Evolutionary conservation across 306 rosid species (phyloP).

Genomic region (Dalbergia cultrata): DNA sequence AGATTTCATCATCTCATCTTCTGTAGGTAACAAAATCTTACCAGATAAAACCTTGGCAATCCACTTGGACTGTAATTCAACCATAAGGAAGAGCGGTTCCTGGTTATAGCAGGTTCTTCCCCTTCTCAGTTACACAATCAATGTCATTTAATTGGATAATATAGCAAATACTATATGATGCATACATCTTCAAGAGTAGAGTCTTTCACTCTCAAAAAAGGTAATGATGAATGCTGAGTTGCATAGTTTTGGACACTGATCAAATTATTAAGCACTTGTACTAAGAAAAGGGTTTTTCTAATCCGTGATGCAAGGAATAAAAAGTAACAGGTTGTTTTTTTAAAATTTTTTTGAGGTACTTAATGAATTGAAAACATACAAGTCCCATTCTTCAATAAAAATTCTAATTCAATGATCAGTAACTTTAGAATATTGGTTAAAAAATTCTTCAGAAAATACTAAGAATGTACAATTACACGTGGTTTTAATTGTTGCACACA

Average conservation of each 20-base stretch:
- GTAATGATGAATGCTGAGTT: too few relatives aligned
- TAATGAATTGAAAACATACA: too few relatives aligned
- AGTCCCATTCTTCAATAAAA: too few relatives aligned
- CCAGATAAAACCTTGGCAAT: constrained; percentile 54
- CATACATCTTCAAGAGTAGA: neutral
- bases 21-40: constrained; percentile 39
- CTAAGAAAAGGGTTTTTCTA: neutral
- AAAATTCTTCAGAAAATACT: too few relatives aligned
- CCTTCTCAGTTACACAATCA: constrained; percentile 8
- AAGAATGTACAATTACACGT: neutral
- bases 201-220: neutral
- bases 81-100: constrained; percentile 13
- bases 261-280: neutral
- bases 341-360: too few relatives aligned
- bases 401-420: too few relatives aligned
- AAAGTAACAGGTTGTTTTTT: too few relatives aligned
- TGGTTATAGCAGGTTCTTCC: constrained; percentile 6
- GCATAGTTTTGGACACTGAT: neutral
- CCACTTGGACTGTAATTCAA: constrained; percentile 56
- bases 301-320: too few relatives aligned
- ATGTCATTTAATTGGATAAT: neutral
- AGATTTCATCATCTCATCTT: constrained; percentile 47
- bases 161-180: neutral
- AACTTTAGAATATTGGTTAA: too few relatives aligned
- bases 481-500: neutral